Percentiles rank a stretch among this genome's conserved stretches.
phyloP scores from a whole-genome alignment of 768 basidiomycete genomes.

The Antrodiella citrinella region DNA sequence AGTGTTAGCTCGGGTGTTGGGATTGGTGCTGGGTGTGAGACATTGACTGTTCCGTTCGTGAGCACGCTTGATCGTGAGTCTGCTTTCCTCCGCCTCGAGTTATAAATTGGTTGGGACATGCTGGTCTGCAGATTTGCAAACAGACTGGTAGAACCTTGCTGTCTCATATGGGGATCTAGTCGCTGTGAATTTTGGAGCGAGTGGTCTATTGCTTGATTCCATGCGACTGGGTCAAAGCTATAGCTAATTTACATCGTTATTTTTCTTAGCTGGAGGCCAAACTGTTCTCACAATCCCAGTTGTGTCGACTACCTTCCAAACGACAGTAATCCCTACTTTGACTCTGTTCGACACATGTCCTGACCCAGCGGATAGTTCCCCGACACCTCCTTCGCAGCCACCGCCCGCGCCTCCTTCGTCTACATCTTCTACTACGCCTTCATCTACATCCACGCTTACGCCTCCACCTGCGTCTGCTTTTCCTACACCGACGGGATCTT shows the following conservation, averaged over 20 bases:
- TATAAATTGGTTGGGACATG: neutral
- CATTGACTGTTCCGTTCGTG: constrained; percentile 19
- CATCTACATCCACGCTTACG: neutral
- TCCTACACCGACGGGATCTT: neutral
- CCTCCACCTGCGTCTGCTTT: neutral
- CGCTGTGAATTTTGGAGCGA: no score
- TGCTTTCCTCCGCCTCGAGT: neutral
- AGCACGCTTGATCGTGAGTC: constrained; percentile 29
- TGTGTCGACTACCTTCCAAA: constrained; percentile 27
- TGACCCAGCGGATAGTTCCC: constrained; percentile 3
- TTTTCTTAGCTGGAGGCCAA: constrained; percentile 17
- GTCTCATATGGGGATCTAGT: constrained; percentile 1
- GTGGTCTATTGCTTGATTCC: no score
- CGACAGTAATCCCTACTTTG: constrained; percentile 20
- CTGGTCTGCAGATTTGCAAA: neutral
- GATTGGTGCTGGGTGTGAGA: constrained; percentile 21
- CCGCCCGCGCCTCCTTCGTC: constrained; percentile 7
- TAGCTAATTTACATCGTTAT: no score
- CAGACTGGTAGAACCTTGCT: constrained; percentile 1
- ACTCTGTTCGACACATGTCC: constrained; percentile 36
- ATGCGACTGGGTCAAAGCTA: no score
- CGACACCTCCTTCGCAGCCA: constrained; percentile 6
- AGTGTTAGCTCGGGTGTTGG: constrained; percentile 22
- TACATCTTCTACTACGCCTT: constrained; percentile 3
- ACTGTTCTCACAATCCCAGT: constrained; percentile 34